A percentile compares a stretch with the other conserved stretches of the same genome.
Evolutionary conservation across 2,329 filamentous ascomycete species (phyloP).

Genomic region (Atkinsonella texensis): DNA sequence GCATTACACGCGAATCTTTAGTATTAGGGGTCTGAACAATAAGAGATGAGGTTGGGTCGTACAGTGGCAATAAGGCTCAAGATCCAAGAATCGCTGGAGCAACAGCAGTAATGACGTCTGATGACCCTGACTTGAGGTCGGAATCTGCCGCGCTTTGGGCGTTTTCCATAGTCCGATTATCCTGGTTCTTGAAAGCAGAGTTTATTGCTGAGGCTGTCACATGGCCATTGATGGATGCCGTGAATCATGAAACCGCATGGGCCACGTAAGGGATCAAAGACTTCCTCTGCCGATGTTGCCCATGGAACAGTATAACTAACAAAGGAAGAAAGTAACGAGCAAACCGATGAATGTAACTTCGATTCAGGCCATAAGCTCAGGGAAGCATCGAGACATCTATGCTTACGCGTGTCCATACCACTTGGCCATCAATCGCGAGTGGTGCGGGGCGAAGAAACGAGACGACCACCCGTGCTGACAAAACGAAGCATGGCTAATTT

Average conservation of each 20-base stretch:
- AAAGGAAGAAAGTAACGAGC: not conserved
- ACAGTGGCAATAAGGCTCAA: conserved; percentile 51
- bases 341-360: not conserved
- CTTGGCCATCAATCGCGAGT: not conserved
- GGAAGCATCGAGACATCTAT: not conserved
- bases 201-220: conserved; percentile 43
- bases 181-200: conserved; percentile 42
- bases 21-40: conserved; percentile 54
- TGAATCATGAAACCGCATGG: conserved; percentile 19
- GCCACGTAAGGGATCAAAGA: conserved; percentile 31
- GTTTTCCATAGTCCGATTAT: conserved; percentile 39
- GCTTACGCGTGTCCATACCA: conserved; percentile 31
- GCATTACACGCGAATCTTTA: conserved; percentile 55
- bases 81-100: conserved; percentile 37
- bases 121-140: conserved; percentile 15
- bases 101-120: conserved; percentile 19
- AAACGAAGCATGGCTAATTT: not conserved
- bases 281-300: conserved; percentile 26
- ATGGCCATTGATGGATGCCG: conserved; percentile 25
- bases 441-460: not conserved
- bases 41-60: conserved; percentile 38
- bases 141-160: conserved; percentile 21
- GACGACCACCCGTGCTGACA: not conserved
- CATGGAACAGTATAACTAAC: conserved; percentile 20
- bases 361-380: not conserved